A percentile compares a stretch with the other conserved stretches of the same genome.
These are phyloP conservation scores for Phyllosticta ampelicida DNA, from an alignment of 2,329 filamentous ascomycete species.

Conservation along the genomic window DNA sequence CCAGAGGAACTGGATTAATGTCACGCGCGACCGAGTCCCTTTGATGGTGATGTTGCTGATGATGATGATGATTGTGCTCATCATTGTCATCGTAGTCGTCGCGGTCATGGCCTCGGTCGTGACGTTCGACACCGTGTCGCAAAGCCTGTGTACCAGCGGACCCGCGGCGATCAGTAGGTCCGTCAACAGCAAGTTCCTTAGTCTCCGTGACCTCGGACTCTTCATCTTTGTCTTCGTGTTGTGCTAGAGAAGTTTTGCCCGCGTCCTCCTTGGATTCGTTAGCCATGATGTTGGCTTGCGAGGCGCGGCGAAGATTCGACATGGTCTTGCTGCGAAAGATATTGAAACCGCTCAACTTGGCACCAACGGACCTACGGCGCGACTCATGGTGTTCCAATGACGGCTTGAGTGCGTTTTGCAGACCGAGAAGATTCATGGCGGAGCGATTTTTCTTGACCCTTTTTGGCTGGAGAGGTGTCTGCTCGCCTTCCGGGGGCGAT, in stretches of 20 bases:
- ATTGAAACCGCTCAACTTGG: not conserved
- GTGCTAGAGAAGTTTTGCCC: not conserved
- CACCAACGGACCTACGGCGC: not conserved
- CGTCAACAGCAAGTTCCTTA: not conserved
- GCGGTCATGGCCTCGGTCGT: not conserved
- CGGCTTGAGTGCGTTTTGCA: not conserved
- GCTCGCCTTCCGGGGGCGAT: not conserved
- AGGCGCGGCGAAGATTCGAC: constrained; percentile 14
- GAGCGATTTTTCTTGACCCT: not conserved
- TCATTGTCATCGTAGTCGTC: not conserved
- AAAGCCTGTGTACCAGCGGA: not conserved
- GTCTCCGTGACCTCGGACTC: not conserved
- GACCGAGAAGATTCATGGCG: not conserved
- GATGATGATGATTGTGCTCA: not conserved
- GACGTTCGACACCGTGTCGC: not conserved
- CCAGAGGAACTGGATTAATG: not conserved
- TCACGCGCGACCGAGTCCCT: not conserved
- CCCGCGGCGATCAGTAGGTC: not conserved
- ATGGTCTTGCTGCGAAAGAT: constrained; percentile 24
- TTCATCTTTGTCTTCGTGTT: not conserved
- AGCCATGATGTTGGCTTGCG: not conserved
- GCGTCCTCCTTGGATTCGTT: not conserved
- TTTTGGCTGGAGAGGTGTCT: not conserved
- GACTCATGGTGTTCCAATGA: not conserved
- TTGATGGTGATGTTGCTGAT: not conserved